A percentile compares a stretch with the other conserved stretches of the same genome.
Conservation (phyloP, 2,329 filamentous ascomycete species). For the Aspergillus aculeatinus region DNA sequence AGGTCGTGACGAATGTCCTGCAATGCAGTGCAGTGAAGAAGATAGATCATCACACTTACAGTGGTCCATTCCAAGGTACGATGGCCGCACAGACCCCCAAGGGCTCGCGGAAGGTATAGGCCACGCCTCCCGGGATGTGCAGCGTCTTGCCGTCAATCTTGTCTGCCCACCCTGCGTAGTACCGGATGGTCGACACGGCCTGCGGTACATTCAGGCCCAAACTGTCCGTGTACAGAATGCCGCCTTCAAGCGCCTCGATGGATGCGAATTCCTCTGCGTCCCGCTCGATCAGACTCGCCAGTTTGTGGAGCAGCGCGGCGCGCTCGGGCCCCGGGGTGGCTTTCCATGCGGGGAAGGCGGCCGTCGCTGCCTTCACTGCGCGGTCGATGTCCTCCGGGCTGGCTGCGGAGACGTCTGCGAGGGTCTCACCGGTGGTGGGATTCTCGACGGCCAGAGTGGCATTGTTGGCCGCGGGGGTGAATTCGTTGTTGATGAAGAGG, state of each 20-base stretch:
- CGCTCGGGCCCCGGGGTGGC: slow-evolving; percentile 20
- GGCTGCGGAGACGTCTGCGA: slow-evolving; percentile 26
- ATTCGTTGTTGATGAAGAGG: slow-evolving; percentile 32
- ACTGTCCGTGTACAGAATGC: slow-evolving; percentile 24
- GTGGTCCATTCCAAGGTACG: slow-evolving; percentile 32
- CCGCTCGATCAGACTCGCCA: slow-evolving; percentile 30
- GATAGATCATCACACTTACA: slow-evolving; percentile 18
- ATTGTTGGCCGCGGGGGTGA: slow-evolving; percentile 20
- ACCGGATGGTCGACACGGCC: slow-evolving; percentile 23
- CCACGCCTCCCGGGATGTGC: slow-evolving; percentile 22
- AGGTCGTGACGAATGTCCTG: no score
- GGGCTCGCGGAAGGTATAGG: slow-evolving; percentile 27
- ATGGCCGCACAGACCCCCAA: slow-evolving; percentile 32
- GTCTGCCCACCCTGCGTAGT: slow-evolving; percentile 33
- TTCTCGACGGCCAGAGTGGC: slow-evolving; percentile 25
- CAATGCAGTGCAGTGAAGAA: no score
- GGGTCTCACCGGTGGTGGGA: slow-evolving; percentile 23
- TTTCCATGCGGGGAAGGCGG: slow-evolving; percentile 26
- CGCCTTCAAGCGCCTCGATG: slow-evolving; percentile 28
- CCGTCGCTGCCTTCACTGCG: slow-evolving; percentile 23
- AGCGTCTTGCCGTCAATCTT: slow-evolving; percentile 29
- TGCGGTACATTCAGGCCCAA: slow-evolving; percentile 26
- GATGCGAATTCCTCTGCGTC: slow-evolving; percentile 28
- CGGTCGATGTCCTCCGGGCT: slow-evolving; percentile 26
- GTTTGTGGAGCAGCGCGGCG: slow-evolving; percentile 21